These are phyloP conservation scores for Lathyrus tuberosus DNA, from an alignment of 306 rosid species.

Conservation along the genomic window DNA sequence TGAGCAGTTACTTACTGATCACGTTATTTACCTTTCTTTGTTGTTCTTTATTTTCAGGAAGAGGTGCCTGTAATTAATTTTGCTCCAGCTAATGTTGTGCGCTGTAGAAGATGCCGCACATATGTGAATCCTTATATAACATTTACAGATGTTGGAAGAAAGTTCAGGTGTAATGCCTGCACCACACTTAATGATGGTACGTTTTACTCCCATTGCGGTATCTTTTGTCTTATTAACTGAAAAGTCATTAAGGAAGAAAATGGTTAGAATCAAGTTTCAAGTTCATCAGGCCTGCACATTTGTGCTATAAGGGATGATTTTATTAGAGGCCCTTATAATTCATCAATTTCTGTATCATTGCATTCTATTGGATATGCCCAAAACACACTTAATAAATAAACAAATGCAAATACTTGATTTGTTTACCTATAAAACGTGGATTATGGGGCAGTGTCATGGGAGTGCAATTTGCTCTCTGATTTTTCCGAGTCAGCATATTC, in stretches of 20 bases:
- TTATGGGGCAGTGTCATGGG: constrained; percentile 2
- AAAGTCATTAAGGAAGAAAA: constrained; percentile 14
- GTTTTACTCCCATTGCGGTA: constrained; percentile 32
- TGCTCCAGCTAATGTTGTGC: constrained; percentile 78
- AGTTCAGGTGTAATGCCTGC: constrained; percentile 95
- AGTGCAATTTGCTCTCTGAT: constrained; percentile 31
- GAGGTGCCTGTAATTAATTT: constrained; percentile 93
- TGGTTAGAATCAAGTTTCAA: constrained; percentile 9
- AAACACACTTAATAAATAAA: constrained; percentile 2
- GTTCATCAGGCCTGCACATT: background rate
- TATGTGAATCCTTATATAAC: constrained; percentile 89
- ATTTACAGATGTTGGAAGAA: constrained; percentile 94
- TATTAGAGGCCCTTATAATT: constrained; percentile 26
- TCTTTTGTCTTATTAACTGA: constrained; percentile 15
- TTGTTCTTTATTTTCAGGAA: constrained; percentile 58
- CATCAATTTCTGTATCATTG: constrained; percentile 15
- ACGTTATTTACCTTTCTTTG: constrained; percentile 30
- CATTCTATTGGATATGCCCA: constrained; percentile 15
- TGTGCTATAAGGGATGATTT: background rate
- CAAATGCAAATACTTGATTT: constrained; percentile 15
- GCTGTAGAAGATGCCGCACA: constrained; percentile 98
- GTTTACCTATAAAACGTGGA: constrained; percentile 17
- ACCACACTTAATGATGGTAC: constrained; percentile 93
- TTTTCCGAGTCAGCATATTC: constrained; percentile 4
- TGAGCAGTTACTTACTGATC: constrained; percentile 18